Evolutionary conservation across 495 filamentous ascomycete genomes (phyloP), one percentile per base, ranked within the genome.

Genomic region (Penicillium paxilli): DNA sequence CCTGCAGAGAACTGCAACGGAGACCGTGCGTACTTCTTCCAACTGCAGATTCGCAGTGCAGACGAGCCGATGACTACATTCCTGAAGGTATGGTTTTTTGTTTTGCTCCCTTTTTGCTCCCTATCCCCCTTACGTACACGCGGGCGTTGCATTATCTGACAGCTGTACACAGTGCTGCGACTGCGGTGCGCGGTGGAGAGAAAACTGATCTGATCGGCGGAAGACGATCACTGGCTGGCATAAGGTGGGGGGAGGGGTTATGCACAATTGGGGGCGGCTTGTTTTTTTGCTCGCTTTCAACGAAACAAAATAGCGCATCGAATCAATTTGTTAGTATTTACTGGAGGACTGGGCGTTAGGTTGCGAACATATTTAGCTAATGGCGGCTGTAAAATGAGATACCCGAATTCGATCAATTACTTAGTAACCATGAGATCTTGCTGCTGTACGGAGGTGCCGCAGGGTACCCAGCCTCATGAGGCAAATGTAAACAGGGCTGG

Each of bases 11-110:
- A 78, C 38, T 98, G 94, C 74, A 79, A 85, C 53, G 87, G 89
- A 25, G 74, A 80, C 44, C 82, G 89, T 73, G 94, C 95, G 30
- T 95, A 90, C 53, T 97, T 90, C 81, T 95, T 91, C 75, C 89
- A 93, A 81, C 85, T 97, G 62, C 94, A 98, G 81, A 98, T 96
- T 74, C 86, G 94, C 52, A 96, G 90, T 76, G 94, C 95, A 35
- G 94, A 98, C 74, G 94, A 98, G 80, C 94, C 94, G 47, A 96
- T 96, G 91, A 98, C 94, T 44, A 90, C 82, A 35, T 98, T 98
- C 72, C 92, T 87, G 69, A 92, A 89, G 88, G 90, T 92, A 58
- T 47, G 78, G n/a, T n/a, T n/a, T n/a, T n/a, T n/a, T n/a, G n/a
- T n/a, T n/a, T n/a, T 64, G 49, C 38, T 35, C 45, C 2, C 30